A percentile compares a stretch with the other conserved stretches of the same genome.
phyloP scores from a whole-genome alignment of 2,329 filamentous ascomycete species.

The Alternaria dauci region DNA sequence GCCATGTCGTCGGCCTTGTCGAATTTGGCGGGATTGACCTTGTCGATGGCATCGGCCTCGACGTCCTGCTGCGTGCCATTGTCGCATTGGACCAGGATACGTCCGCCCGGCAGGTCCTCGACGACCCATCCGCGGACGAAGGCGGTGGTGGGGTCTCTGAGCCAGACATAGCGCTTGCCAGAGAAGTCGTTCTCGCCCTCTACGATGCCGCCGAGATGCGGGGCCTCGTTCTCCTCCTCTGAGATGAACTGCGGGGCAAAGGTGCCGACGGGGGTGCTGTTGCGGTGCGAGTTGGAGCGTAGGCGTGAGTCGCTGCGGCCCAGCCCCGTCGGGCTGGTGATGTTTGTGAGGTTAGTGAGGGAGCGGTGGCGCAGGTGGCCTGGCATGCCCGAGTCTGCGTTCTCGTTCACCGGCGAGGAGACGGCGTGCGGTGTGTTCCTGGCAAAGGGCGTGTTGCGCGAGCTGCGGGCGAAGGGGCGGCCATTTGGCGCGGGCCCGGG shows the following conservation, averaged over 20 bases:
- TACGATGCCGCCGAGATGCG: conserved; percentile 70
- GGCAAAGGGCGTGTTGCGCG: conserved; percentile 80
- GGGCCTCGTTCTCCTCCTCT: conserved; percentile 72
- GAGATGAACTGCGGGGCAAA: conserved; percentile 97
- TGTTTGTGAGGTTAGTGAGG: conserved; percentile 61
- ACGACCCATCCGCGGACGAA: conserved; percentile 94
- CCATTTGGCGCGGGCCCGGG: conserved; percentile 67
- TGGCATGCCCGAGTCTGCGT: conserved; percentile 47
- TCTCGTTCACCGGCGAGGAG: conserved; percentile 63
- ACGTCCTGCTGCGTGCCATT: conserved; percentile 94
- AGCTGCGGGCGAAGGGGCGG: conserved; percentile 68
- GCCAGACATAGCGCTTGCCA: conserved; percentile 97
- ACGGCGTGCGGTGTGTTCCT: conserved; percentile 73
- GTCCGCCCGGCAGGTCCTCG: conserved; percentile 75
- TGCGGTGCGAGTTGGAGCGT: conserved; percentile 71
- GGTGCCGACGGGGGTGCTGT: conserved; percentile 74
- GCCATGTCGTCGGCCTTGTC: conserved; percentile 99
- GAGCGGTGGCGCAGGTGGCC: conserved; percentile 76
- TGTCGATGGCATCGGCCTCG: conserved; percentile 87
- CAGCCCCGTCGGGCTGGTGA: conserved; percentile 49
- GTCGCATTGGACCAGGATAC: conserved; percentile 88
- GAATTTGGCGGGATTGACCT: conserved; percentile 99
- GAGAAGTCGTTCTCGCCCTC: conserved; percentile 99
- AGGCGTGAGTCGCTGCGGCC: conserved; percentile 49
- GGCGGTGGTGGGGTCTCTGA: conserved; percentile 84